Evolutionary conservation across 2,329 filamentous ascomycete genomes (phyloP).

Genomic region (Neophaeococcomyces aloes): DNA sequence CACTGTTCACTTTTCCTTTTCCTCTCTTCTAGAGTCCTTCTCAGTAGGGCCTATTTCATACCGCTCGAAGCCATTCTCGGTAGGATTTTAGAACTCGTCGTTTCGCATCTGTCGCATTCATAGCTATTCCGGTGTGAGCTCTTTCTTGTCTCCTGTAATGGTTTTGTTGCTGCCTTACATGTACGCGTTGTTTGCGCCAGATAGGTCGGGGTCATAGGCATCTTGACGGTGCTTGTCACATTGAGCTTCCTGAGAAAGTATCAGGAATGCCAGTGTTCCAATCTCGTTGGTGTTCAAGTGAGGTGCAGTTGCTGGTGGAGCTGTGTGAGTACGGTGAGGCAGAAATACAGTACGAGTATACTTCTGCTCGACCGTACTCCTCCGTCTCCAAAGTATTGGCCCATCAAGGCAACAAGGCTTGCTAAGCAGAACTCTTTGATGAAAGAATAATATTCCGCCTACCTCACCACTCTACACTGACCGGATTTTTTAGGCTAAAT

Average conservation of each 20-base stretch:
- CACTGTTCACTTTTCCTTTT: constrained; percentile 8
- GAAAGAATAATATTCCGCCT: no score
- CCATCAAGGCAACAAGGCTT: no score
- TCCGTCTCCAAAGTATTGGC: no score
- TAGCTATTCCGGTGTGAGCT: constrained; percentile 45
- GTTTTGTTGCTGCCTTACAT: constrained; percentile 45
- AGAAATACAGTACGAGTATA: constrained; percentile 22
- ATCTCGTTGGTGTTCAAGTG: neutral
- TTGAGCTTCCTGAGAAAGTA: neutral
- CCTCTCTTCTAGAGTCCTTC: constrained; percentile 11
- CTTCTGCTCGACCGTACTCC: constrained; percentile 30
- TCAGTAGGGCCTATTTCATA: no score
- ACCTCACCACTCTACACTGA: no score
- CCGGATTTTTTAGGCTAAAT: no score
- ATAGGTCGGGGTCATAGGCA: constrained; percentile 88
- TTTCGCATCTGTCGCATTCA: constrained; percentile 82
- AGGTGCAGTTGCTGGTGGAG: constrained; percentile 9
- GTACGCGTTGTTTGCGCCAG: constrained; percentile 71
- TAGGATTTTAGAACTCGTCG: constrained; percentile 79
- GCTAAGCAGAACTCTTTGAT: no score
- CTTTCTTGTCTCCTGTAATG: neutral
- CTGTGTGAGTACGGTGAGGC: neutral
- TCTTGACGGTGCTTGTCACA: constrained; percentile 33
- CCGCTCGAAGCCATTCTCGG: constrained; percentile 89
- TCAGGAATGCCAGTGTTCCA: neutral